These are phyloP conservation scores for Tagetes patula DNA, from an alignment of 129 eudicot species.

Conservation along the genomic window DNA sequence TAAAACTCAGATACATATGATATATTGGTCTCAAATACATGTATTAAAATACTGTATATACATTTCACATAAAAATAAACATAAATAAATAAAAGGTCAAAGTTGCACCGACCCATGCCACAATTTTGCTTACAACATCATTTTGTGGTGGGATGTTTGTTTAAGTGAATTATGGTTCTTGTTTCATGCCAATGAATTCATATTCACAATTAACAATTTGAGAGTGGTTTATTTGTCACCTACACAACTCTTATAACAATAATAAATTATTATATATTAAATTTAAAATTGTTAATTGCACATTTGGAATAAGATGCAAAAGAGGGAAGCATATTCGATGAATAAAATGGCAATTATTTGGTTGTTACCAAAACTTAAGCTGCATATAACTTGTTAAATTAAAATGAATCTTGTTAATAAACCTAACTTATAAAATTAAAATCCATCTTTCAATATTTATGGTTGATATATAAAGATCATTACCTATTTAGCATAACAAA, in stretches of 20 bases:
- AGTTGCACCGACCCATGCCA: conserved; percentile 11
- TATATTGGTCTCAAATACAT: neutral
- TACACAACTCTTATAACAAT: neutral
- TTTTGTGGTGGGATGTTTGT: conserved; percentile 9
- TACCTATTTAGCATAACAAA: too few species aligned
- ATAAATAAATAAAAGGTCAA: neutral
- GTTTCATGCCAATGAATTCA: conserved; percentile 1
- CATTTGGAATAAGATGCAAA: neutral
- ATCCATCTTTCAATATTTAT: too few species aligned
- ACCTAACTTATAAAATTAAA: too few species aligned
- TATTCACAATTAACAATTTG: conserved; percentile 2
- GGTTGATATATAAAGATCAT: too few species aligned
- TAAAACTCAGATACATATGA: too few species aligned
- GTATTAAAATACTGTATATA: neutral
- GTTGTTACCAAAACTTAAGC: too few species aligned
- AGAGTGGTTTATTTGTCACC: neutral
- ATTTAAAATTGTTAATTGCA: neutral
- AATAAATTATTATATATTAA: neutral
- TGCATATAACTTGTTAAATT: too few species aligned
- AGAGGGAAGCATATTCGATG: neutral
- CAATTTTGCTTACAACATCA: conserved; percentile 10
- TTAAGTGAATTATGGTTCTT: neutral
- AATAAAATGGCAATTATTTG: neutral
- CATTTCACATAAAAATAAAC: neutral
- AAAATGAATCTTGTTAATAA: too few species aligned